Percentiles rank a stretch among this genome's conserved stretches.
Evolutionary conservation across 2,329 filamentous ascomycete genomes (phyloP).

Genomic region (Diaporthe eres): DNA sequence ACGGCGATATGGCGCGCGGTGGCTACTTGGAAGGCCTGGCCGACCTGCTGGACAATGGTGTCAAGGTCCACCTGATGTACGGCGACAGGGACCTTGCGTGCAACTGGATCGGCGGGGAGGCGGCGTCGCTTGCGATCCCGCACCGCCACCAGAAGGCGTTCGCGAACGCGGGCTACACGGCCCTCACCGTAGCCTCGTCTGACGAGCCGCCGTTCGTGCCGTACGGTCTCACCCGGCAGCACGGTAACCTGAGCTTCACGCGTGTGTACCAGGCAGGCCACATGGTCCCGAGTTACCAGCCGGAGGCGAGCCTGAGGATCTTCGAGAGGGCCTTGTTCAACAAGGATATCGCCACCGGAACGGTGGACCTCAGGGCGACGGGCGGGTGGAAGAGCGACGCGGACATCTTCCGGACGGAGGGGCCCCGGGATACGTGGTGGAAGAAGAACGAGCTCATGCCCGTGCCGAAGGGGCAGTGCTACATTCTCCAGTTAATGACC

Average conservation of each 20-base stretch:
- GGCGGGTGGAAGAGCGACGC: slow-evolving; percentile 32
- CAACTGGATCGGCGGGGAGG: slow-evolving; percentile 65
- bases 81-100: slow-evolving; percentile 70
- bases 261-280: slow-evolving; percentile 70
- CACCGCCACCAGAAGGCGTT: slow-evolving; percentile 73
- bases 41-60: slow-evolving; percentile 66
- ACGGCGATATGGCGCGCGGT: slow-evolving; percentile 50
- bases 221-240: slow-evolving; percentile 75
- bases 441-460: slow-evolving; percentile 38
- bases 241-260: slow-evolving; percentile 73
- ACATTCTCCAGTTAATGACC: slow-evolving; percentile 37
- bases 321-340: slow-evolving; percentile 65
- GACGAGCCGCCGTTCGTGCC: slow-evolving; percentile 49
- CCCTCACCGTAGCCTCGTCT: slow-evolving; percentile 69
- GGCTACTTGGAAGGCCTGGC: slow-evolving; percentile 58
- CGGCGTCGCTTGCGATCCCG: slow-evolving; percentile 66
- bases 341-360: slow-evolving; percentile 62
- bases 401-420: slow-evolving; percentile 35
- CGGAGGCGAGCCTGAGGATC: slow-evolving; percentile 59
- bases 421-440: slow-evolving; percentile 38
- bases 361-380: slow-evolving; percentile 45
- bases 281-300: slow-evolving; percentile 64
- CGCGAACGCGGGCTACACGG: slow-evolving; percentile 72
- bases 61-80: slow-evolving; percentile 69
- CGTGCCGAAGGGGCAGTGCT: slow-evolving; percentile 17